Evolutionary conservation across 345 rosid genomes (phyloP).

Genomic region (Citrus sp.): DNA sequence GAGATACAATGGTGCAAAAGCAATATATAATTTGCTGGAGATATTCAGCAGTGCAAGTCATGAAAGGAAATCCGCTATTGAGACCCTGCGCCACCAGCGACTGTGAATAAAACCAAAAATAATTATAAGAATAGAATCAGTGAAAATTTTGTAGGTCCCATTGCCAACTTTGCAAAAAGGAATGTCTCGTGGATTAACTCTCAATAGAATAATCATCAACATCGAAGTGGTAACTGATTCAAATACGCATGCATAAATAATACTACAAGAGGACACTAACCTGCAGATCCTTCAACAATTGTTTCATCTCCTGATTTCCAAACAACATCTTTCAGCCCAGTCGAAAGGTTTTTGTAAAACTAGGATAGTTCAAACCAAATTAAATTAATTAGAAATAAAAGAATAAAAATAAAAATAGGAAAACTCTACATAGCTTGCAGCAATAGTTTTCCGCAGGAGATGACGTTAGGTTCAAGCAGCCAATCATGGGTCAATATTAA

Average conservation of each 20-base stretch:
- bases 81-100: background rate
- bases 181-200: background rate
- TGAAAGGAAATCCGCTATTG: background rate
- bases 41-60: background rate
- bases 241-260: background rate
- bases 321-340: conserved; percentile 92
- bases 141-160: background rate
- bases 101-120: conserved; percentile 4
- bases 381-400: background rate
- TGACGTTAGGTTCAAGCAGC: background rate
- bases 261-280: background rate
- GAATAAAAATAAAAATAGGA: background rate
- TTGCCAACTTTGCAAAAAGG: background rate
- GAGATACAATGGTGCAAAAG: background rate
- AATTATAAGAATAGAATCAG: background rate
- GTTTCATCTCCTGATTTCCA: conserved; percentile 75
- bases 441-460: background rate
- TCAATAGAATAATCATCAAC: too few relatives aligned
- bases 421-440: background rate
- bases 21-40: background rate
- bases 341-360: conserved; percentile 84
- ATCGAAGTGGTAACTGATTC: background rate
- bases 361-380: conserved; percentile 19
- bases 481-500: background rate
- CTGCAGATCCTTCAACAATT: conserved; percentile 35